Evolutionary conservation across 352 stramenopile species (phyloP).

Genomic region (Pythium coloratum): DNA sequence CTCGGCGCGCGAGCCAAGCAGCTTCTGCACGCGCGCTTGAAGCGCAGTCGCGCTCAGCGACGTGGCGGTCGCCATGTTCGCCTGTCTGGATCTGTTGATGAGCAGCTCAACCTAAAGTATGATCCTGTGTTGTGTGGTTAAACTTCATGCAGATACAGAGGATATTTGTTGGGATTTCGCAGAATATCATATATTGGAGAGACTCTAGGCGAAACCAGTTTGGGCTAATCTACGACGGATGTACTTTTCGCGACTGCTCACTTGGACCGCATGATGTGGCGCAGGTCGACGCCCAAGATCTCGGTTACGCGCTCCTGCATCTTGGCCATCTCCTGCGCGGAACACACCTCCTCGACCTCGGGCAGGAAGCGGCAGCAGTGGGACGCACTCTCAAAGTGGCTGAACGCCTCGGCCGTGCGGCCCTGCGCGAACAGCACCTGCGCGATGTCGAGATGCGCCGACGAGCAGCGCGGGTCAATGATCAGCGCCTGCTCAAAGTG

Average conservation of each 20-base stretch:
- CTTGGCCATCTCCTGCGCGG: slow-evolving; percentile 73
- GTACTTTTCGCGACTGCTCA: slow-evolving; percentile 24
- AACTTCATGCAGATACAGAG: not conserved
- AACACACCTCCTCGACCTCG: slow-evolving; percentile 81
- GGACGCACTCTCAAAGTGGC: slow-evolving; percentile 70
- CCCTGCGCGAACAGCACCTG: slow-evolving; percentile 86
- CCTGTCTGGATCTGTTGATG: not conserved
- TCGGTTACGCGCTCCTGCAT: slow-evolving; percentile 86
- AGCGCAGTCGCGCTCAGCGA: slow-evolving; percentile 31
- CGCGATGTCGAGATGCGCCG: slow-evolving; percentile 81
- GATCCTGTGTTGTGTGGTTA: not conserved
- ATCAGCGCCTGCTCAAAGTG: slow-evolving; percentile 80
- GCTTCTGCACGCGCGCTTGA: slow-evolving; percentile 60
- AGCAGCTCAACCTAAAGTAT: not conserved
- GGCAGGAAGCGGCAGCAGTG: slow-evolving; percentile 80
- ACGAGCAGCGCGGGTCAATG: slow-evolving; percentile 77
- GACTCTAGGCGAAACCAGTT: not conserved
- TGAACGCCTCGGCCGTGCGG: slow-evolving; percentile 63
- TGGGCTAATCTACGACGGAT: not conserved
- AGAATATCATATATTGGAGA: not conserved
- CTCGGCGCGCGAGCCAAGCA: slow-evolving; percentile 59
- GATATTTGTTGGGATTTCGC: not conserved
- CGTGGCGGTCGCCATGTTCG: slow-evolving; percentile 11
- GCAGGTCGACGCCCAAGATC: slow-evolving; percentile 82
- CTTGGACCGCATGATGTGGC: slow-evolving; percentile 84